Conservation (phyloP, 805 yeast species). For the Wickerhamiella siamensis region DNA sequence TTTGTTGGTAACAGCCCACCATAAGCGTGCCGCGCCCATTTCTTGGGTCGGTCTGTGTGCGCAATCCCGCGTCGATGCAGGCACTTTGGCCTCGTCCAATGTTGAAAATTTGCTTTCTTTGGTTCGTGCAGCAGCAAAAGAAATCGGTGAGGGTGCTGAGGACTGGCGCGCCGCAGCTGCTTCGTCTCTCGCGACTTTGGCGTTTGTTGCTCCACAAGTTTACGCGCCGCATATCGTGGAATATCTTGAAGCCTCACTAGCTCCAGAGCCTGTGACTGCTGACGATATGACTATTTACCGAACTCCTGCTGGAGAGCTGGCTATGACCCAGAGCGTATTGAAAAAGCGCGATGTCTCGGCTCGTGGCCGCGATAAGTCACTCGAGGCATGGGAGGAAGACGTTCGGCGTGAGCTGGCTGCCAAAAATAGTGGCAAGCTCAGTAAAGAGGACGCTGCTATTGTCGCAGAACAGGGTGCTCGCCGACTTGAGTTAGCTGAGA, state of each 20-base stretch:
- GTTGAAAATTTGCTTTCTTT: constrained; percentile 17
- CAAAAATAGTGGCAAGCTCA: constrained; percentile 35
- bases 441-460: constrained; percentile 68
- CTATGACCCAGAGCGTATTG: constrained; percentile 50
- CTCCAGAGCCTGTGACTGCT: constrained; percentile 29
- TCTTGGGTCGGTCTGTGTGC: constrained; percentile 73
- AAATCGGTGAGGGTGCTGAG: constrained; percentile 16
- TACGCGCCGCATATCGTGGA: constrained; percentile 38
- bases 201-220: constrained; percentile 43
- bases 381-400: constrained; percentile 72
- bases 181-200: constrained; percentile 28
- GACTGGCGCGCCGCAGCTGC: constrained; percentile 11
- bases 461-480: constrained; percentile 44
- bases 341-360: constrained; percentile 26
- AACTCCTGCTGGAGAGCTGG: constrained; percentile 44
- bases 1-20: constrained; percentile 1
- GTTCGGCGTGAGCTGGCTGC: constrained; percentile 60
- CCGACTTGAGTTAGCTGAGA: constrained; percentile 32
- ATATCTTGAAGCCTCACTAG: constrained; percentile 32
- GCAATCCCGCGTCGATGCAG: constrained; percentile 50
- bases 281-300: constrained; percentile 50
- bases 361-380: constrained; percentile 24
- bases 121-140: constrained; percentile 18
- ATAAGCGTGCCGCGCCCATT: not conserved
- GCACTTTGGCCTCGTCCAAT: constrained; percentile 30